Conservation (phyloP, 2,329 filamentous ascomycete genomes). For the Hansfordia pulvinata region DNA sequence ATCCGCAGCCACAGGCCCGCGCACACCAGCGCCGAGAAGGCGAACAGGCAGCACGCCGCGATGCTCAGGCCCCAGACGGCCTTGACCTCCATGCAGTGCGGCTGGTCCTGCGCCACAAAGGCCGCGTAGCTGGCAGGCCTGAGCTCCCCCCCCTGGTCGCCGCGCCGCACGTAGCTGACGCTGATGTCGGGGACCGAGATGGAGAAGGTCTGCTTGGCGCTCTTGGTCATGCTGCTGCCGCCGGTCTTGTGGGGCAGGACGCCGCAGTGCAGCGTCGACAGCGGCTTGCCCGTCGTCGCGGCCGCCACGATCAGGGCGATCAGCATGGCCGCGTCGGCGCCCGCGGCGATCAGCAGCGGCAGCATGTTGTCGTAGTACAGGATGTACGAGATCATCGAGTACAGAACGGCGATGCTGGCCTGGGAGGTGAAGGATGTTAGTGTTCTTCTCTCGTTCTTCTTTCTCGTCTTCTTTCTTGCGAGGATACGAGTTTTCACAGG, state of each 20-base stretch:
- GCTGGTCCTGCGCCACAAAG: conserved; percentile 36
- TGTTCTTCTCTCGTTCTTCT: background rate
- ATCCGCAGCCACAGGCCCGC: conserved; percentile 49
- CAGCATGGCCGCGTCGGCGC: conserved; percentile 54
- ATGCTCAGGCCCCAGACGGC: conserved; percentile 78
- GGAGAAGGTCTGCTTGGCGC: conserved; percentile 20
- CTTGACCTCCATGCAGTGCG: conserved; percentile 74
- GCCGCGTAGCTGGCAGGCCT: conserved; percentile 27
- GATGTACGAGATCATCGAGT: conserved; percentile 68
- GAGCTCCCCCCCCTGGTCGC: conserved; percentile 8
- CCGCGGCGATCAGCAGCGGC: conserved; percentile 56
- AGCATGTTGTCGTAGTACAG: conserved; percentile 68
- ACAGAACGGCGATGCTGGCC: conserved; percentile 68
- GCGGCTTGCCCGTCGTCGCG: conserved; percentile 64
- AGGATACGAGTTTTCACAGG: too few species aligned
- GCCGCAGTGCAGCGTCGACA: conserved; percentile 65
- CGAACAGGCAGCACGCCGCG: conserved; percentile 59
- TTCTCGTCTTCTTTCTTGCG: background rate
- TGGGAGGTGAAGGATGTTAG: conserved; percentile 19
- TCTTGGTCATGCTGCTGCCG: conserved; percentile 20
- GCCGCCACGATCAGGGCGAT: conserved; percentile 68
- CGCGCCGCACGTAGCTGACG: conserved; percentile 20
- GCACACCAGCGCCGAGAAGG: conserved; percentile 44
- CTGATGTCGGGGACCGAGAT: conserved; percentile 26
- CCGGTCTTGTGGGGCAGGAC: conserved; percentile 25